These are phyloP conservation scores for Globisporangium solare DNA, from an alignment of 352 stramenopile genomes.

Conservation along the genomic window DNA sequence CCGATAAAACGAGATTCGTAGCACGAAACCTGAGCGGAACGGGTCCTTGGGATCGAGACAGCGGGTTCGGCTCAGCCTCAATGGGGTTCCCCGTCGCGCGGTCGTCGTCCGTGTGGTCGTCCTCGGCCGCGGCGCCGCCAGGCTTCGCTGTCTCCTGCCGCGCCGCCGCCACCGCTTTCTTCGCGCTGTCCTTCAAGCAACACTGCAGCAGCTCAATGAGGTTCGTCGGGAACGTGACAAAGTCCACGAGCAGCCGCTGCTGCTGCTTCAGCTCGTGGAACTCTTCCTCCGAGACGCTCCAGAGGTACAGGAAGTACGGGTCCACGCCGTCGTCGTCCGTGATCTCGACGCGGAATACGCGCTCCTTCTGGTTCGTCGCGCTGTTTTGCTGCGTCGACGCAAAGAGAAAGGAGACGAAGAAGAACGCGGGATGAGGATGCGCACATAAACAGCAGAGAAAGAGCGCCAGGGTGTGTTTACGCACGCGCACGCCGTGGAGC, in stretches of 20 bases:
- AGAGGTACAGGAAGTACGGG: constrained; percentile 90
- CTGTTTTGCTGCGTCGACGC: constrained; percentile 47
- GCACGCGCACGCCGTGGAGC: constrained; percentile 67
- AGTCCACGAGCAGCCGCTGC: constrained; percentile 92
- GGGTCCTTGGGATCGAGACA: constrained; percentile 59
- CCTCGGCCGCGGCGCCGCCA: constrained; percentile 5
- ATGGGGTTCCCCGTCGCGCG: background rate
- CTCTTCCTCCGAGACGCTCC: constrained; percentile 93
- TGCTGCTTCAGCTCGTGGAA: constrained; percentile 94
- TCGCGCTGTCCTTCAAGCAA: constrained; percentile 77
- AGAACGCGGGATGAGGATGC: no score
- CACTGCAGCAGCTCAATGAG: constrained; percentile 91
- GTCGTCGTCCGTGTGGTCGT: constrained; percentile 11
- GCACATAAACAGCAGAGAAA: no score
- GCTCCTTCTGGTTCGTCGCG: constrained; percentile 79
- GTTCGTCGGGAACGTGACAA: constrained; percentile 87
- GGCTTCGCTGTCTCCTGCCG: constrained; percentile 6
- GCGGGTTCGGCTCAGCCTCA: constrained; percentile 14
- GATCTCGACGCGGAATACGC: constrained; percentile 90
- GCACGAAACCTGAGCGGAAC: constrained; percentile 49
- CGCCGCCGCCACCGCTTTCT: constrained; percentile 10
- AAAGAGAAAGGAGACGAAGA: background rate
- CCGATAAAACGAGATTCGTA: background rate
- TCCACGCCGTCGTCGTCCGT: constrained; percentile 90
- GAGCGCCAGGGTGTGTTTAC: constrained; percentile 11